These are phyloP conservation scores for Trypanosomatidae sp. DNA, from an alignment of 208 protist genomes.

Conservation along the genomic window DNA sequence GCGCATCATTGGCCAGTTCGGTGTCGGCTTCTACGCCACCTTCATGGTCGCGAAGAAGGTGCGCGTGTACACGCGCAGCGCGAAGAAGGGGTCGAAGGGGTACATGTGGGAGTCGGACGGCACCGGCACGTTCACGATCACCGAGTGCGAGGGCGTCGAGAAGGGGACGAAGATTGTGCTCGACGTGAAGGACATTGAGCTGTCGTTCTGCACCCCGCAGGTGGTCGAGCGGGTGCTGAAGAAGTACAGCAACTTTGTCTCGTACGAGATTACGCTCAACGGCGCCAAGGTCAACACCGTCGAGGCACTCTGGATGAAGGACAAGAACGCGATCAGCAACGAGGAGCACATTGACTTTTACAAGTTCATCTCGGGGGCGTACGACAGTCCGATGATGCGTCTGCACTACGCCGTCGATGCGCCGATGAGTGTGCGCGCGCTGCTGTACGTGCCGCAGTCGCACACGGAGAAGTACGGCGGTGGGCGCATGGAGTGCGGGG, in stretches of 20 bases:
- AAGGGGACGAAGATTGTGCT: constrained; percentile 96
- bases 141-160: constrained; percentile 89
- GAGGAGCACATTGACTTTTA: constrained; percentile 97
- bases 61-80: constrained; percentile 85
- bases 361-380: constrained; percentile 91
- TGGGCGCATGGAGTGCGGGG: constrained; percentile 89
- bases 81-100: constrained; percentile 78
- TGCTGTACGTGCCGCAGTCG: constrained; percentile 94
- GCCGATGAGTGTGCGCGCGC: constrained; percentile 89
- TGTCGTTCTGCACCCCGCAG: constrained; percentile 89
- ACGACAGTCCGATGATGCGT: constrained; percentile 88
- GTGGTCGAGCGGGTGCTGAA: constrained; percentile 92
- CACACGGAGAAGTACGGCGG: constrained; percentile 96
- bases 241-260: constrained; percentile 97
- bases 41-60: constrained; percentile 97
- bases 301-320: constrained; percentile 94
- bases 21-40: constrained; percentile 95
- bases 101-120: constrained; percentile 93
- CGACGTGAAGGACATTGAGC: constrained; percentile 90
- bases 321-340: constrained; percentile 80
- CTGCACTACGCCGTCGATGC: constrained; percentile 94
- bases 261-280: constrained; percentile 94
- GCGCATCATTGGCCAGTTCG: constrained; percentile 95
- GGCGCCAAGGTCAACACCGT: constrained; percentile 92
- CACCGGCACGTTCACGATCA: constrained; percentile 88